phyloP scores from a whole-genome alignment of 2,329 filamentous ascomycete genomes.

The Penicillium digitatum region DNA sequence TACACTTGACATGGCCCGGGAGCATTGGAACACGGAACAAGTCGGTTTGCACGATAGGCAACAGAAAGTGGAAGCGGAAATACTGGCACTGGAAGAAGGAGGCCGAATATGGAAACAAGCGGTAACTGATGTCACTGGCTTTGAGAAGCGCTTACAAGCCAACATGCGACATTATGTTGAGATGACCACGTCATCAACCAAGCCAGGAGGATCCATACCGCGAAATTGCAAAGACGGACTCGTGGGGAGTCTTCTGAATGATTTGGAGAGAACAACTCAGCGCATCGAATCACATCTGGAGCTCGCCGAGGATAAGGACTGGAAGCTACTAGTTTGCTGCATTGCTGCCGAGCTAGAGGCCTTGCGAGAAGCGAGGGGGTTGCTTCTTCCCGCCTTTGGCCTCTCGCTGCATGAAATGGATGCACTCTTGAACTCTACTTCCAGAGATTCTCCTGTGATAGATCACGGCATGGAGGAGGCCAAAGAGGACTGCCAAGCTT shows the following conservation, averaged over 20 bases:
- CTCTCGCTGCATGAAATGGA: slow-evolving; percentile 20
- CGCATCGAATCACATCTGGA: slow-evolving; percentile 50
- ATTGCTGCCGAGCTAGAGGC: slow-evolving; percentile 62
- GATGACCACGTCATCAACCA: slow-evolving; percentile 19
- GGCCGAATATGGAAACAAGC: slow-evolving; percentile 56
- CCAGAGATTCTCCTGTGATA: slow-evolving; percentile 7
- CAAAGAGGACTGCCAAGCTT: slow-evolving; percentile 8
- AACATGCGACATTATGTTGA: slow-evolving; percentile 34
- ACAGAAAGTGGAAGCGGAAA: slow-evolving; percentile 50
- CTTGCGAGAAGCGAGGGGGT: slow-evolving; percentile 37
- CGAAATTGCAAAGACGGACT: slow-evolving; percentile 23
- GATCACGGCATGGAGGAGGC: slow-evolving; percentile 1
- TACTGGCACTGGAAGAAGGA: slow-evolving; percentile 56
- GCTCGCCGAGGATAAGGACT: slow-evolving; percentile 51
- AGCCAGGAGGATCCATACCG: slow-evolving; percentile 9
- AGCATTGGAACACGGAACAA: slow-evolving; percentile 54
- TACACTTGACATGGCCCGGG: slow-evolving; percentile 57
- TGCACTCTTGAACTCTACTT: slow-evolving; percentile 8
- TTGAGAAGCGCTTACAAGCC: slow-evolving; percentile 42
- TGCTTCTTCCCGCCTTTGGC: slow-evolving; percentile 37
- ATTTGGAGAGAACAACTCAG: slow-evolving; percentile 47
- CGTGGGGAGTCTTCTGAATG: slow-evolving; percentile 36
- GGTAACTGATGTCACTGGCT: slow-evolving; percentile 49
- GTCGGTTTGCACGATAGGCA: slow-evolving; percentile 44
- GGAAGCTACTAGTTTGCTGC: slow-evolving; percentile 60